phyloP scores from a whole-genome alignment of 208 protist species.

The Leishmania amazonensis region DNA sequence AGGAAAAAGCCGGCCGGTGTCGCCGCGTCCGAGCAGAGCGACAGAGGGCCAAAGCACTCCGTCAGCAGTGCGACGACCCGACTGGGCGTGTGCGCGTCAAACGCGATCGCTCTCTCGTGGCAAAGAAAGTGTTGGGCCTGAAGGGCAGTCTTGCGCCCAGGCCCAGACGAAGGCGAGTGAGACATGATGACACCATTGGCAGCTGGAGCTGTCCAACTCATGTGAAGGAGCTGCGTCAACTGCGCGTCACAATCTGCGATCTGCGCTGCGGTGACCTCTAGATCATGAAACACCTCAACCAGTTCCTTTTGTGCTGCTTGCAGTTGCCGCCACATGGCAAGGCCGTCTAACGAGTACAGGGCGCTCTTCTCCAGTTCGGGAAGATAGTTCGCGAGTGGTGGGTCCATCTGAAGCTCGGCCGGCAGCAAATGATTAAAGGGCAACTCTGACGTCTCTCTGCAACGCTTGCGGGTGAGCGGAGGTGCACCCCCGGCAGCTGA shows the following conservation, averaged over 20 bases:
- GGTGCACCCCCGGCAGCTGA: neutral
- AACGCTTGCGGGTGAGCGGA: neutral
- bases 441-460: conserved; percentile 23
- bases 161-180: neutral
- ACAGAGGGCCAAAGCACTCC: conserved; percentile 33
- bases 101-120: conserved; percentile 20
- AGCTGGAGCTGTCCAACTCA: neutral
- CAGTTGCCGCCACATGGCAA: conserved; percentile 21
- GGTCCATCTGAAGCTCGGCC: conserved; percentile 64
- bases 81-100: conserved; percentile 18
- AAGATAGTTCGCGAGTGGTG: conserved; percentile 41
- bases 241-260: conserved; percentile 2
- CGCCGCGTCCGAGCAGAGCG: conserved; percentile 14
- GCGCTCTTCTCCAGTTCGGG: conserved; percentile 4
- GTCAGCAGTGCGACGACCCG: conserved; percentile 32
- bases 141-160: neutral
- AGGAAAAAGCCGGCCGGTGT: conserved; percentile 7
- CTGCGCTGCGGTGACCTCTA: neutral
- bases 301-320: conserved; percentile 20
- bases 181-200: no score
- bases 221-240: conserved; percentile 17
- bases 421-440: conserved; percentile 75
- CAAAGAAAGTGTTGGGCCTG: conserved; percentile 11
- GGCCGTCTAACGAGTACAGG: conserved; percentile 1
- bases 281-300: neutral